Evolutionary conservation across 192 early-diverging fungal species (phyloP).

Genomic region (Blastocladiella britannica): DNA sequence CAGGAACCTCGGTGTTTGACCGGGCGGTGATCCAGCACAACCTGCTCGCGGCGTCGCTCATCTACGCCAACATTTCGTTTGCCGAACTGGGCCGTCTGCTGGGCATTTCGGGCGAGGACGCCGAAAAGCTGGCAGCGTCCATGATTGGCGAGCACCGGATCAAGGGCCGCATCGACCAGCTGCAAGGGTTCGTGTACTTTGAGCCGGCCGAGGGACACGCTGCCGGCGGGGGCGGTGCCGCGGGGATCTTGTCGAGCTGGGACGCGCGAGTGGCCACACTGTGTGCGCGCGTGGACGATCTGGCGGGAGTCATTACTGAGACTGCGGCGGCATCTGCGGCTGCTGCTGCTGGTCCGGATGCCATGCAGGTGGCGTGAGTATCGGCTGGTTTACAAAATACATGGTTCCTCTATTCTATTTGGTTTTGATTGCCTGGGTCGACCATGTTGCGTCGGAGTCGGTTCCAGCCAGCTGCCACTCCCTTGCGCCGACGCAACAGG

Average conservation of each 20-base stretch:
- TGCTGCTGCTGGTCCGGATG: too few relatives aligned
- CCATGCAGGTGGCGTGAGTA: too few relatives aligned
- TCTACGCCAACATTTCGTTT: constrained; percentile 86
- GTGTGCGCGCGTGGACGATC: constrained; percentile 33
- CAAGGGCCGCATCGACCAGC: constrained; percentile 79
- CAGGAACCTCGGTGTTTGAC: constrained; percentile 63
- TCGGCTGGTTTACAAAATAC: too few relatives aligned
- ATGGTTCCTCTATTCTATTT: too few relatives aligned
- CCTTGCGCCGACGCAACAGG: too few relatives aligned
- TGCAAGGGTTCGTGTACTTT: constrained; percentile 67
- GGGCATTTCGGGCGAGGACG: constrained; percentile 52
- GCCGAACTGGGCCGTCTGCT: constrained; percentile 60
- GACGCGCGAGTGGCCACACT: constrained; percentile 31
- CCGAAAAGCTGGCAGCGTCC: constrained; percentile 58
- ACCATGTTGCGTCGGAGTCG: too few relatives aligned
- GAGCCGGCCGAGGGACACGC: constrained; percentile 19
- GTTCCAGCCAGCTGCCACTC: too few relatives aligned
- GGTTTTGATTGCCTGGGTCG: too few relatives aligned
- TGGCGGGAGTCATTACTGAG: constrained; percentile 19
- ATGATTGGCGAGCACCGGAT: constrained; percentile 86
- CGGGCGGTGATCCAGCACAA: constrained; percentile 93
- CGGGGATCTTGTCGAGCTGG: constrained; percentile 22
- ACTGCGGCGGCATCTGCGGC: background rate
- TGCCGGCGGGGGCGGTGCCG: constrained; percentile 5
- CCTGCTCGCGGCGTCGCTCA: constrained; percentile 56